Conservation (phyloP, 2,329 filamentous ascomycete genomes). For the Fonsecaea monophora region DNA sequence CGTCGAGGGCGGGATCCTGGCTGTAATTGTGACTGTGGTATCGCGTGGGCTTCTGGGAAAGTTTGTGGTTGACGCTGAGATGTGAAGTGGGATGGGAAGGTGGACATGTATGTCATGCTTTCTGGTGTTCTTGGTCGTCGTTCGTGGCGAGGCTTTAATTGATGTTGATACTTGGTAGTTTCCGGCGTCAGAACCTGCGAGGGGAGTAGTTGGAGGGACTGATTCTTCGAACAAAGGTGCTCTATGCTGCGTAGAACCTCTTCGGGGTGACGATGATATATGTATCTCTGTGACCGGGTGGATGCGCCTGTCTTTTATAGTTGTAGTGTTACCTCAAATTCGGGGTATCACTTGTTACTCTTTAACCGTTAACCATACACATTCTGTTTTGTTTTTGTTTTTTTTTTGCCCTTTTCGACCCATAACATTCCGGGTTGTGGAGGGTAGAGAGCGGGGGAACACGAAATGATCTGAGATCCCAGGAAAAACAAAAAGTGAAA, state of each 20-base stretch:
- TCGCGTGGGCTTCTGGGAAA: slow-evolving; percentile 1
- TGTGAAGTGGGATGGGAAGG: slow-evolving; percentile 19
- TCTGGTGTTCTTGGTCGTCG: background rate
- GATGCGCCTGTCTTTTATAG: no score
- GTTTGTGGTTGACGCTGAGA: slow-evolving; percentile 18
- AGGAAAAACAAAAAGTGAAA: no score
- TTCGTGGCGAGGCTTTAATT: background rate
- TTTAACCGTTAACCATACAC: no score
- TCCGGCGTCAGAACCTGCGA: background rate
- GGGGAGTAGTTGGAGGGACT: slow-evolving; percentile 10
- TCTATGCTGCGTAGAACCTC: slow-evolving; percentile 12
- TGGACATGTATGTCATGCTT: slow-evolving; percentile 23
- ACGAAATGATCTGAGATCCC: no score
- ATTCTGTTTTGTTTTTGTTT: no score
- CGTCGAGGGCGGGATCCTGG: background rate
- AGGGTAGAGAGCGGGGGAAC: no score
- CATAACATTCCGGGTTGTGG: no score
- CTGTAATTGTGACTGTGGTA: background rate
- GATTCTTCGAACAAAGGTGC: slow-evolving; percentile 13
- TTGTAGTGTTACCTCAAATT: background rate
- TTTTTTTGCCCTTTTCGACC: no score
- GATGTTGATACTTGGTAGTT: background rate
- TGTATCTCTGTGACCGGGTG: background rate
- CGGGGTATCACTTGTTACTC: background rate
- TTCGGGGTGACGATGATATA: background rate